These are phyloP conservation scores for Xylaria multiplex DNA, from an alignment of 2,329 filamentous ascomycete species.

Conservation along the genomic window DNA sequence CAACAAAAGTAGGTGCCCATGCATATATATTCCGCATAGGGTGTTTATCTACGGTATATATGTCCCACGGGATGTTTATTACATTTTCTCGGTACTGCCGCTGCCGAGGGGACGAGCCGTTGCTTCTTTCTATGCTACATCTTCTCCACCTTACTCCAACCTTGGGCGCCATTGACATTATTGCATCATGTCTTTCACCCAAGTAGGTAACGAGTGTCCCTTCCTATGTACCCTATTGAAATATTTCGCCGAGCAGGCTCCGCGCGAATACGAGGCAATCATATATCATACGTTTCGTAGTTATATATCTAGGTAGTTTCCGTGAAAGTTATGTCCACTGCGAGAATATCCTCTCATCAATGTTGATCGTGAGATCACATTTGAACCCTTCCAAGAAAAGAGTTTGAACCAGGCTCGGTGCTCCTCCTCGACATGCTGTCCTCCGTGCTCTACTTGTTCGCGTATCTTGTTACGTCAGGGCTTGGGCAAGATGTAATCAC, in stretches of 20 bases:
- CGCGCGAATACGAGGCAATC: constrained; percentile 12
- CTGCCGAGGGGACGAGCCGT: constrained; percentile 7
- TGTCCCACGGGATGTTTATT: not conserved
- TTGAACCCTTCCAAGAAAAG: not conserved
- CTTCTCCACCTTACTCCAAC: constrained; percentile 16
- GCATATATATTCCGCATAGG: not conserved
- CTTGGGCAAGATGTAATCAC: constrained; percentile 45
- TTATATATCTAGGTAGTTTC: not conserved
- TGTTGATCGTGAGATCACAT: too few relatives aligned
- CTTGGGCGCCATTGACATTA: constrained; percentile 2
- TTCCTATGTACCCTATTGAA: not conserved
- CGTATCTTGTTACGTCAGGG: constrained; percentile 29
- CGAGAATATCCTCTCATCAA: not conserved
- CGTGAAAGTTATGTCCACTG: not conserved
- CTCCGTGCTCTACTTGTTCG: constrained; percentile 13
- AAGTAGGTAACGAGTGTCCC: constrained; percentile 28
- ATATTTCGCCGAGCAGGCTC: not conserved
- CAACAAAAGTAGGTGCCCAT: not conserved
- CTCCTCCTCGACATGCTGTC: constrained; percentile 18
- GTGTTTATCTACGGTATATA: not conserved
- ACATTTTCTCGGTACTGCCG: not conserved
- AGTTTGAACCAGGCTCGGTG: not conserved
- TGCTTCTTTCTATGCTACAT: constrained; percentile 4
- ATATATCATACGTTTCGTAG: not conserved
- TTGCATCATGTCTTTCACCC: constrained; percentile 21